phyloP scores from a whole-genome alignment of 805 yeast species.

The Candida broadrunensis region DNA sequence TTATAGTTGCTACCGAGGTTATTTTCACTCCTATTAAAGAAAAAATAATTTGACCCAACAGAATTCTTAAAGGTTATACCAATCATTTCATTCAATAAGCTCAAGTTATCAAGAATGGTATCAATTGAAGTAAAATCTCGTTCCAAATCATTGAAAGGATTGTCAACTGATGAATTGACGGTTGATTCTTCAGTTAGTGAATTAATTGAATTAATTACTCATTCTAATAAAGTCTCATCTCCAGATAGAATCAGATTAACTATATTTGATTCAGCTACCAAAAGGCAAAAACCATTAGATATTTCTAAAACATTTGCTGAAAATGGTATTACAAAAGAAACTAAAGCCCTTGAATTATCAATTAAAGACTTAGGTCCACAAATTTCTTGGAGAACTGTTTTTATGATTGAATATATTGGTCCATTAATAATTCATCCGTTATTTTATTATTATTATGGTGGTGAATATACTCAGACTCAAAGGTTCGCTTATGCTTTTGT shows the following conservation, averaged over 20 bases:
- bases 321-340: constrained; percentile 38
- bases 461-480: constrained; percentile 51
- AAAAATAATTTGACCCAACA: too few relatives aligned
- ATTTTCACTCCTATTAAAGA: too few relatives aligned
- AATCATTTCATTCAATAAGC: background rate
- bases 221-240: constrained; percentile 35
- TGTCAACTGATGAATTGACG: constrained; percentile 37
- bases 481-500: constrained; percentile 52
- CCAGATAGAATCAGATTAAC: constrained; percentile 27
- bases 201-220: constrained; percentile 42
- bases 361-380: constrained; percentile 94
- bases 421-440: constrained; percentile 80
- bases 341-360: constrained; percentile 39
- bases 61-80: too few relatives aligned
- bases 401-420: constrained; percentile 81
- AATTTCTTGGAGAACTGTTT: constrained; percentile 90
- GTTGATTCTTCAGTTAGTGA: constrained; percentile 35
- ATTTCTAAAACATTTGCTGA: constrained; percentile 41
- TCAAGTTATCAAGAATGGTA: constrained; percentile 31
- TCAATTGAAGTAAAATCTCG: constrained; percentile 55
- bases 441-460: constrained; percentile 45
- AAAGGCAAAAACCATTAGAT: constrained; percentile 22
- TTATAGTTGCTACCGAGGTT: too few relatives aligned
- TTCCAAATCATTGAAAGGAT: constrained; percentile 53
- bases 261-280: constrained; percentile 12